Evolutionary conservation across 352 stramenopile species (phyloP), one percentile per base, ranked within the genome.

Genomic region (Globisporangium parvum): DNA sequence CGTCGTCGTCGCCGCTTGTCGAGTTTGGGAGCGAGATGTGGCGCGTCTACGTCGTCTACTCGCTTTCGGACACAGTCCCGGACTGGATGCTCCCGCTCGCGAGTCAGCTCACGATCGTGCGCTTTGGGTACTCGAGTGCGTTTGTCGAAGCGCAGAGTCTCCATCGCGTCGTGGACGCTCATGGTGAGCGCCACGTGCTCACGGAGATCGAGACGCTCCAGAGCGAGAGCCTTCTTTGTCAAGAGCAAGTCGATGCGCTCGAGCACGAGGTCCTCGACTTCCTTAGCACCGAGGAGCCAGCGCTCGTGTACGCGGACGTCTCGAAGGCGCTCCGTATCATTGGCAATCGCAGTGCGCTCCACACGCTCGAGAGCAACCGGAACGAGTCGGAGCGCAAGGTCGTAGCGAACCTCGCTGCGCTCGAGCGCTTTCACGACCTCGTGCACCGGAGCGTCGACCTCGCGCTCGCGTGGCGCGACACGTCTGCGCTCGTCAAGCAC

Each of bases 241-340:
- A 85, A 6, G 71, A 87, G 39, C 79, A 90, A 50, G 73, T 82
- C 6, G 65, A 73, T 17, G 68, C 65, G 0, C 66, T 90, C 4
- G 79, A 90, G 51, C 71, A 77, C 48, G 75, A 90, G 18, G 53
- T 90, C 4, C 56, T 90, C 4, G 75, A 82, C 9, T 85, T 88
- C 35, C 77, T 90, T 21, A 70, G 63, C 35, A 58, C 63, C 0
- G 69, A 87, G 28, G 52, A 74, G 2, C 58, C 73, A 0, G 60
- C 65, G 5, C 17, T 60, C 0, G 66, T 88, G 9, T 88, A 81
- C 42, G 41, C 47, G 0, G 79, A 90, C 18, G 70, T 66, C 3
- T 59, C 75, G 0, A 87, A 87, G 53, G 62, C 67, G 2, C 61
- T 87, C 23, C 77, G 76, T 21, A 73, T 90, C 47, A 61, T 90